These are phyloP conservation scores for Fusarium bactridioides DNA, from an alignment of 2,329 filamentous ascomycete species.

Conservation along the genomic window DNA sequence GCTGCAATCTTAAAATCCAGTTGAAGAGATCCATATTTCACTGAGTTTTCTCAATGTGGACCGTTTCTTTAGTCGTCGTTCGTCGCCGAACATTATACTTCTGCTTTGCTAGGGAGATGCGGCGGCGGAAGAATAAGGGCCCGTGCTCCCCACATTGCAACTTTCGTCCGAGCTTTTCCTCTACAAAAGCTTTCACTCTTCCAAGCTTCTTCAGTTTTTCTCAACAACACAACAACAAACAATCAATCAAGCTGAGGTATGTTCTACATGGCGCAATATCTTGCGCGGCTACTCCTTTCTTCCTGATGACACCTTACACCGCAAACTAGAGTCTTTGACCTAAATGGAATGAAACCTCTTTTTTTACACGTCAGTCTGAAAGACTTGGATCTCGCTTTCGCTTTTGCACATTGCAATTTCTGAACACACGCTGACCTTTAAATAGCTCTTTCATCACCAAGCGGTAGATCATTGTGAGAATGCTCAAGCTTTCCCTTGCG, in stretches of 20 bases:
- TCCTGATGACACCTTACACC: constrained; percentile 86
- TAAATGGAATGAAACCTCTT: constrained; percentile 78
- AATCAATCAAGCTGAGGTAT: constrained; percentile 38
- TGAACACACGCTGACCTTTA: constrained; percentile 40
- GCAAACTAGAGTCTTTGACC: constrained; percentile 99
- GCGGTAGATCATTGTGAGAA: constrained; percentile 40
- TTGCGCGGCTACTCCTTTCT: constrained; percentile 36
- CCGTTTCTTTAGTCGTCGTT: not conserved
- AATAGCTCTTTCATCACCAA: constrained; percentile 38
- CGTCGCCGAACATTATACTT: constrained; percentile 22
- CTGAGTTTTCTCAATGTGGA: constrained; percentile 21
- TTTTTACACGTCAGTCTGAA: constrained; percentile 94
- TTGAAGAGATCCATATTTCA: constrained; percentile 14
- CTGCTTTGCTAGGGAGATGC: not conserved
- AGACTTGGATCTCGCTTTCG: constrained; percentile 42
- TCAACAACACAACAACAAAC: constrained; percentile 32
- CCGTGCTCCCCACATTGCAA: constrained; percentile 28
- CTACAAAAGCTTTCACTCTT: constrained; percentile 35
- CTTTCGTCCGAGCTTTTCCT: constrained; percentile 43
- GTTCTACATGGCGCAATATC: constrained; percentile 16
- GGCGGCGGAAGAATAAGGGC: constrained; percentile 26
- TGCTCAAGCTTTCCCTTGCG: constrained; percentile 8
- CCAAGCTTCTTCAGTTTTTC: constrained; percentile 30
- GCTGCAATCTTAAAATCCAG: not conserved
- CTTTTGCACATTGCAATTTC: constrained; percentile 12